Conservation (phyloP, 2,329 filamentous ascomycete species). For the Xylaria multiplex region DNA sequence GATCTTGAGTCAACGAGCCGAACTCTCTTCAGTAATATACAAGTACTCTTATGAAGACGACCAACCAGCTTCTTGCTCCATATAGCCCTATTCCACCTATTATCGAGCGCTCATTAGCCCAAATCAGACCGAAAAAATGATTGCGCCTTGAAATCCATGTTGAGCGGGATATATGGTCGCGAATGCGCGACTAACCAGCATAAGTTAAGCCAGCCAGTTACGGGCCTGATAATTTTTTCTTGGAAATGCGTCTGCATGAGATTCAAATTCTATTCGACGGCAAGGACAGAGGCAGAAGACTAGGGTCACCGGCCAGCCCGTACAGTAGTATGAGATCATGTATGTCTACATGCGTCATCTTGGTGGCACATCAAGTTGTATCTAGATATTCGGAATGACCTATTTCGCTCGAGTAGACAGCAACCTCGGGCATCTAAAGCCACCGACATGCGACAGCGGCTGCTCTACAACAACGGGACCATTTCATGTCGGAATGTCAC, state of each 20-base stretch:
- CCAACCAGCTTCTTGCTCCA: neutral
- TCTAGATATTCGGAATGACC: conserved; percentile 20
- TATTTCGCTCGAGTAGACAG: conserved; percentile 5
- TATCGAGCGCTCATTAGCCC: conserved; percentile 2
- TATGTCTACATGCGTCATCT: conserved; percentile 14
- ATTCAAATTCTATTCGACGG: neutral
- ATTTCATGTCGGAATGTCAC: conserved; percentile 25
- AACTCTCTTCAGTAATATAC: neutral
- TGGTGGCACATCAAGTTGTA: conserved; percentile 9
- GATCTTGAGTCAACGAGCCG: conserved; percentile 5
- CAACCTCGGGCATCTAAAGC: neutral
- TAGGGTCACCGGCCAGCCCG: neutral
- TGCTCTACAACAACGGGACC: conserved; percentile 3
- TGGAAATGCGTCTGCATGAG: conserved; percentile 15
- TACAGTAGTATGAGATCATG: conserved; percentile 11
- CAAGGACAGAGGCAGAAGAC: conserved; percentile 4
- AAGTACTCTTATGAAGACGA: neutral
- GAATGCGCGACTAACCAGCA: conserved; percentile 19
- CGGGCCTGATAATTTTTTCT: neutral
- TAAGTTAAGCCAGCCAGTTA: conserved; percentile 9
- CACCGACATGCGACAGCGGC: conserved; percentile 14
- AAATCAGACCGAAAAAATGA: conserved; percentile 1
- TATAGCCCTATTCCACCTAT: conserved; percentile 5
- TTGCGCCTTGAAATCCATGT: conserved; percentile 4
- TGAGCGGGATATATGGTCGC: conserved; percentile 6